A percentile compares a stretch with the other conserved stretches of the same genome.
Evolutionary conservation across 2,329 filamentous ascomycete species (phyloP).

Genomic region (Fusarium brachygibbosum): DNA sequence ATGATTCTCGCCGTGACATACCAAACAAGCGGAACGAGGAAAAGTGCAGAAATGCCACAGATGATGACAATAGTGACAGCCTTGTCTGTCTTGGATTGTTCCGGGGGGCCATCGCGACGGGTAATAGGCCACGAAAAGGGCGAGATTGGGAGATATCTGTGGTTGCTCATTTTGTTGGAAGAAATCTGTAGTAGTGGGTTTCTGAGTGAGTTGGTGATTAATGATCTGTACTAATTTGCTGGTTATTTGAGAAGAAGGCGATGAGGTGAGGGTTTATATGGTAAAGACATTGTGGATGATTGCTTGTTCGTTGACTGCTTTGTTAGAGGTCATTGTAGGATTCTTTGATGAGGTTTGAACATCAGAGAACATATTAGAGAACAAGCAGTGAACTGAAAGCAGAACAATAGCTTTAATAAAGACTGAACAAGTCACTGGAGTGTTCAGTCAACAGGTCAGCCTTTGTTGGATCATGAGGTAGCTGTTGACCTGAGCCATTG

Average conservation of each 20-base stretch:
- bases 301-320: not conserved
- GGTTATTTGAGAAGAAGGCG: not conserved
- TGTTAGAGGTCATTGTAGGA: not conserved
- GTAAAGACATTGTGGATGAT: not conserved
- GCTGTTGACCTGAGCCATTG: too few relatives aligned
- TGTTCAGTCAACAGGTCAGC: not conserved
- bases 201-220: not conserved
- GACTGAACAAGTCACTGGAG: not conserved
- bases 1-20: not conserved
- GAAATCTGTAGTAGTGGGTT: not conserved
- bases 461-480: too few relatives aligned
- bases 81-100: constrained; percentile 3
- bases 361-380: not conserved
- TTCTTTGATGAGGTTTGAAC: not conserved
- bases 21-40: constrained; percentile 20
- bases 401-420: not conserved
- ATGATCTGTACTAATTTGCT: too few relatives aligned
- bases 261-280: not conserved
- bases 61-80: constrained; percentile 11
- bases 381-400: not conserved
- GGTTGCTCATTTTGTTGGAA: constrained; percentile 12
- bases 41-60: constrained; percentile 16
- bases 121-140: constrained; percentile 19
- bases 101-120: constrained; percentile 1
- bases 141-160: constrained; percentile 11